Conservation (phyloP, 768 basidiomycete species). For the Roridomyces roridus region DNA sequence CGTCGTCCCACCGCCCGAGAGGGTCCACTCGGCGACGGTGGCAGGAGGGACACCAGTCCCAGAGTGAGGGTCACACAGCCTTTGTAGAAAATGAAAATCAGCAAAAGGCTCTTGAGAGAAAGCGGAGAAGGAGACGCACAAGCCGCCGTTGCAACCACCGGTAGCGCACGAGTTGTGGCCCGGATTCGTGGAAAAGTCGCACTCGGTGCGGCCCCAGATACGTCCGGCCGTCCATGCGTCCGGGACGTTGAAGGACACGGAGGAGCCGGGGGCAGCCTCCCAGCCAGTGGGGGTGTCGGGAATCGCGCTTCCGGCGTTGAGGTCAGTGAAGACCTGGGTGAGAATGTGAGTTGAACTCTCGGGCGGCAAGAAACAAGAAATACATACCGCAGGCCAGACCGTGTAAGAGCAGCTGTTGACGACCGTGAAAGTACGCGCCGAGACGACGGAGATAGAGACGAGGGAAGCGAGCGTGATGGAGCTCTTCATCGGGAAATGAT, state of each 20-base stretch:
- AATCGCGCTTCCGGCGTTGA: slow-evolving; percentile 38
- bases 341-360: background rate
- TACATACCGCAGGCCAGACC: slow-evolving; percentile 38
- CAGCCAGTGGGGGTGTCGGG: slow-evolving; percentile 40
- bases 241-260: slow-evolving; percentile 46
- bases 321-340: slow-evolving; percentile 42
- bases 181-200: slow-evolving; percentile 45
- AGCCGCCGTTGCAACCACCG: slow-evolving; percentile 54
- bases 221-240: slow-evolving; percentile 55
- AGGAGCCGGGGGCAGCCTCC: slow-evolving; percentile 29
- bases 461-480: slow-evolving; percentile 12
- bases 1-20: slow-evolving; percentile 30
- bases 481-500: background rate
- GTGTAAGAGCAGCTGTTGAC: slow-evolving; percentile 53
- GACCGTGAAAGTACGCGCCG: slow-evolving; percentile 44
- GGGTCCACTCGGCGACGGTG: slow-evolving; percentile 50
- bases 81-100: background rate
- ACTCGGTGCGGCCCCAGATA: slow-evolving; percentile 56
- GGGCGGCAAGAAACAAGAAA: too few relatives aligned
- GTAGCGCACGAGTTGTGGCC: slow-evolving; percentile 44
- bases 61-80: slow-evolving; percentile 37
- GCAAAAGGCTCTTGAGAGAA: too few relatives aligned
- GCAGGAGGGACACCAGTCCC: slow-evolving; percentile 50
- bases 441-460: slow-evolving; percentile 27
- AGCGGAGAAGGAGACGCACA: slow-evolving; percentile 19